These are phyloP conservation scores for Botrytis elliptica DNA, from an alignment of 2,329 filamentous ascomycete species.

Conservation along the genomic window DNA sequence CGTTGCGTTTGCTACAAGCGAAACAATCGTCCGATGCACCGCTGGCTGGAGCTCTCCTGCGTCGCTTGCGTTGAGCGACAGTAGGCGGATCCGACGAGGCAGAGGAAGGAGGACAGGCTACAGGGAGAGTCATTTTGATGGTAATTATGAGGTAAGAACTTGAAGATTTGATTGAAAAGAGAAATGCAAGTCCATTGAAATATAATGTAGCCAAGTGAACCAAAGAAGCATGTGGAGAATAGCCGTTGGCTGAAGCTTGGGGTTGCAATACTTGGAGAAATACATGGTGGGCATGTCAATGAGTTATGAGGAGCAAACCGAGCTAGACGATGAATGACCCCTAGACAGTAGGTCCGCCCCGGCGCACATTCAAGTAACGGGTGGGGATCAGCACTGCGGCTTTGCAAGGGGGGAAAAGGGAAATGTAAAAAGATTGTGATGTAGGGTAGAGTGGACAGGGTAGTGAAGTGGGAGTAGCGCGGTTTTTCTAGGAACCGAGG, in stretches of 20 bases:
- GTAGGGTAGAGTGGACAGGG: constrained; percentile 13
- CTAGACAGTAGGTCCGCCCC: constrained; percentile 18
- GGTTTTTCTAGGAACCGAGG: constrained; percentile 22
- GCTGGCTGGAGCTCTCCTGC: constrained; percentile 82
- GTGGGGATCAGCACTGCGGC: constrained; percentile 32
- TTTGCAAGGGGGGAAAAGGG: constrained; percentile 26
- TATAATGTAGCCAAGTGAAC: constrained; percentile 23
- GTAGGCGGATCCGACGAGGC: constrained; percentile 34
- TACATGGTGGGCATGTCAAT: constrained; percentile 30
- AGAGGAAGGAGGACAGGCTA: constrained; percentile 37
- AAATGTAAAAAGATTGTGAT: constrained; percentile 17
- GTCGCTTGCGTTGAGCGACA: constrained; percentile 55
- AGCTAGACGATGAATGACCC: constrained; percentile 21
- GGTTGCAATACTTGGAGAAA: constrained; percentile 21
- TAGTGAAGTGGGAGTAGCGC: constrained; percentile 13
- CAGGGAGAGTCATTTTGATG: constrained; percentile 38
- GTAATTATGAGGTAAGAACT: constrained; percentile 17
- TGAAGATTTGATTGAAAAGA: constrained; percentile 17
- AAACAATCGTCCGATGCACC: constrained; percentile 96
- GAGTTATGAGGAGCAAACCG: constrained; percentile 32
- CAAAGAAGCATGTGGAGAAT: constrained; percentile 24
- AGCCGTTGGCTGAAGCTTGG: constrained; percentile 23
- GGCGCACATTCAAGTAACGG: constrained; percentile 23
- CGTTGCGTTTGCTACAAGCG: constrained; percentile 78
- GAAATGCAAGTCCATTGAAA: constrained; percentile 19